Evolutionary conservation across 768 basidiomycete species (phyloP).

Genomic region (Termitomyces sp.): DNA sequence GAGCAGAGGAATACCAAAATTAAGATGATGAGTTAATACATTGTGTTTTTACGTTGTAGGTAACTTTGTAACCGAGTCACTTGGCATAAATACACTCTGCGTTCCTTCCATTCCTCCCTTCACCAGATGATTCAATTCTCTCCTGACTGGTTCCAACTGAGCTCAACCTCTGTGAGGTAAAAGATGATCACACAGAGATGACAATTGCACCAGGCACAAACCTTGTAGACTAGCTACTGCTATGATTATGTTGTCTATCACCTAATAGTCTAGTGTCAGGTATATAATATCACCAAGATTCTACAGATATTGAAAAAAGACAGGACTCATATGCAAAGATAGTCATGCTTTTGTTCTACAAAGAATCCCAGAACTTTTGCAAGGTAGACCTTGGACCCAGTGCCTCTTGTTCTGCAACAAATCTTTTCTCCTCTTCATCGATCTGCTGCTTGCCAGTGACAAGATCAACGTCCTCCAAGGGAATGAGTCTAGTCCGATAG

Average conservation of each 20-base stretch:
- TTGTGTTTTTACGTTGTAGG: no score
- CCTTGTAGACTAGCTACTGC: no score
- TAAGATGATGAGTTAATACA: no score
- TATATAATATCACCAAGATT: neutral
- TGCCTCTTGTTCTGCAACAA: constrained; percentile 35
- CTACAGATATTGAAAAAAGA: neutral
- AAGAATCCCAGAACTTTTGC: constrained; percentile 30
- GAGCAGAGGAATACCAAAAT: no score
- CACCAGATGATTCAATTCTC: no score
- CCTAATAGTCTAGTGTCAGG: neutral
- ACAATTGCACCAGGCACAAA: no score
- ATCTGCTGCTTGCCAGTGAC: constrained; percentile 52
- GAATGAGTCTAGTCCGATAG: constrained; percentile 31
- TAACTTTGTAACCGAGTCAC: no score
- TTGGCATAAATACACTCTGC: no score
- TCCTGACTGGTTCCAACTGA: no score
- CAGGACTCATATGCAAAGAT: neutral
- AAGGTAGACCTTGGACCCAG: constrained; percentile 28
- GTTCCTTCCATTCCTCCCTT: no score
- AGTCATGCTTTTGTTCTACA: constrained; percentile 19
- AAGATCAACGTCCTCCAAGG: constrained; percentile 50
- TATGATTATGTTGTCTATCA: neutral
- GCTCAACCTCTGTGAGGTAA: no score
- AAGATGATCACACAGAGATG: no score
- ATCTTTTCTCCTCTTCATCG: constrained; percentile 56